Base-by-base conservation (phyloP, 345 rosid species). In the Chamaenerion angustifolium region DNA sequence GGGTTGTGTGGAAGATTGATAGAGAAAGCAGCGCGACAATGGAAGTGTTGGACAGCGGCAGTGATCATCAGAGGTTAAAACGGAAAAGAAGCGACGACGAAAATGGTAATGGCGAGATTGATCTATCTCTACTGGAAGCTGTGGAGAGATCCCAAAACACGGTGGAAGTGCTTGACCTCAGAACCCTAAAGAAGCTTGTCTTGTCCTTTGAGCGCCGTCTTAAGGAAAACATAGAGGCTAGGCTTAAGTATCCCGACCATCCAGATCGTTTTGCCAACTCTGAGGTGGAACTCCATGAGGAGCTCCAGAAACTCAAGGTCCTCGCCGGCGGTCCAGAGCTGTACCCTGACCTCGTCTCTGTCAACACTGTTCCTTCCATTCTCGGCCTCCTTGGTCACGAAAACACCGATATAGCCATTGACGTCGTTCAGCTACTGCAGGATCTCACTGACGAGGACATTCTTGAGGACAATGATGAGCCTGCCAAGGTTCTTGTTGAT, bases 141-240 rank as follows among this genome's bases (percentile, higher is more conserved):
- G 48, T 86, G 3, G 98, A 86, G 61, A 79, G 78, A 54, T 81
- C 94, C 47, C 88, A 83, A 3, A 54, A 54, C 49, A 40, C 71
- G 51, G 79, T 85, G 8, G 94, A 86, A 31, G 72, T 64, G 15
- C 81, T 90, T 27, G 98, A 90, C 78, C 68, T 75, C 43, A 83
- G 84, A 51, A 66, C 88, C 54, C 73, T 90, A 10, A 86, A 86
- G 59, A 90, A 81, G 71, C 83, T 81, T 3, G 92, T 86, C 16
- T 85, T 90, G 49, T 79, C 98, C 56, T 90, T 90, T 76, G 98
- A 90, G 75, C 92, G 96, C 8, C 95, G 96, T 41, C 85, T 81
- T 59, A 81, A 88, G 55, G 98, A 90, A 56, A 90, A 90, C 76
- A 90, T 86, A 51, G 96, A 89, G 37, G 95, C 98, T 17, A 84